Evolutionary conservation across 345 rosid genomes (phyloP), one percentile per base, ranked within the genome.

Genomic region (Populus simonii): DNA sequence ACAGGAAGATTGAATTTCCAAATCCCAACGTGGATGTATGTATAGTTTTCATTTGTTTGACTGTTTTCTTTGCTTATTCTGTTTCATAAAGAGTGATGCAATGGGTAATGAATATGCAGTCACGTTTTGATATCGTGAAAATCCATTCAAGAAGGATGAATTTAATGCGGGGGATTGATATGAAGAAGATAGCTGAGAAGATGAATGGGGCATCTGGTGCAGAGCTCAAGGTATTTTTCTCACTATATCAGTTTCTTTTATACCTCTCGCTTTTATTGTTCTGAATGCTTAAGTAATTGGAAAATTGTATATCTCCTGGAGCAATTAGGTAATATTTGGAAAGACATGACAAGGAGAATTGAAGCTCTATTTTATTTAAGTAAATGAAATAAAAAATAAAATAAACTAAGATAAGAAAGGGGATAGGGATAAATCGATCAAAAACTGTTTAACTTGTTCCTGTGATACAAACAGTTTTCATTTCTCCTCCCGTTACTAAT

Each of bases 131-230:
- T 84, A 96, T 96, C 85, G 84, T 96, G 73, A 96, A 96, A 89
- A 96, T 96, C 4, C 99, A 96, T 85, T 96, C 99, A 18, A 87
- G 98, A 84, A 94, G 85, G 79, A 96, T 96, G 99, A 96, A 96
- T 78, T 86, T 96, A 81, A 94, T 96, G 98, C 92, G 99, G 61
- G 98, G 98, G 31, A 96, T 96, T 83, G 98, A 96, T 87, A 68
- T 96, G 89, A 96, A 92, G 88, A 96, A 96, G 88, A 96, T 96
- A 59, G 98, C 98, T 5, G 98, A 91, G 85, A 96, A 96, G 87
- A 96, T 96, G 99, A 91, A 90, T 74, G 99, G 99, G 75, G 99
- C 98, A 62, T 96, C 99, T 73, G 99, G 99, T 78, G 99, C 98
- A 41, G 99, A 94, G 83, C 90, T 96, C 25, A 96, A 96, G 99